Evolutionary conservation across 1,284 basidiomycete genomes (phyloP).

Genomic region (Austroboletus olivaceoglutinosus): DNA sequence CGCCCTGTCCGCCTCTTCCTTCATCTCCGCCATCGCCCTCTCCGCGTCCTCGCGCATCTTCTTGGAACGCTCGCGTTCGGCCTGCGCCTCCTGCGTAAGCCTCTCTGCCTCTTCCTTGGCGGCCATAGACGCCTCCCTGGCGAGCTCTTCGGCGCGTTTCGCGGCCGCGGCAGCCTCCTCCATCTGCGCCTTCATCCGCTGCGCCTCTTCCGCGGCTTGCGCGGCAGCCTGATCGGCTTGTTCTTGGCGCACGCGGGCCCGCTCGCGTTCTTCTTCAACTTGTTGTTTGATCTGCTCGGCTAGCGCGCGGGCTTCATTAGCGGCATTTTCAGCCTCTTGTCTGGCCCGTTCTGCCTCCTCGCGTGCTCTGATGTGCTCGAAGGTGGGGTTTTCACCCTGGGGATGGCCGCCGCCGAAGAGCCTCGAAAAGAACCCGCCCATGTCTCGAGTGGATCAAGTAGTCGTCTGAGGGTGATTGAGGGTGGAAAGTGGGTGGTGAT

Average conservation of each 20-base stretch:
- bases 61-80: no score
- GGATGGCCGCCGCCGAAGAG: not conserved
- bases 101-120: conserved; percentile 26
- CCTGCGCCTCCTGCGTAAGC: conserved; percentile 1
- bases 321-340: not conserved
- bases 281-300: conserved; percentile 3
- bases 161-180: not conserved
- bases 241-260: conserved; percentile 22
- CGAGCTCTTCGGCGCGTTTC: not conserved
- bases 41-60: not conserved
- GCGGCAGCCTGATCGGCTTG: conserved; percentile 23
- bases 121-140: conserved; percentile 20
- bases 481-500: not conserved
- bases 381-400: not conserved
- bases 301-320: not conserved
- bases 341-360: not conserved
- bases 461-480: not conserved
- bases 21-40: conserved; percentile 22
- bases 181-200: not conserved
- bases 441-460: not conserved
- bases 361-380: not conserved
- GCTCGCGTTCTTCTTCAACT: conserved; percentile 24
- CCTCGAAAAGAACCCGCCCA: not conserved
- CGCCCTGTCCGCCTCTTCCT: conserved; percentile 13
- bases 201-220: not conserved